Conservation (phyloP, 2,329 filamentous ascomycete species). For the Exophiala calicioides region DNA sequence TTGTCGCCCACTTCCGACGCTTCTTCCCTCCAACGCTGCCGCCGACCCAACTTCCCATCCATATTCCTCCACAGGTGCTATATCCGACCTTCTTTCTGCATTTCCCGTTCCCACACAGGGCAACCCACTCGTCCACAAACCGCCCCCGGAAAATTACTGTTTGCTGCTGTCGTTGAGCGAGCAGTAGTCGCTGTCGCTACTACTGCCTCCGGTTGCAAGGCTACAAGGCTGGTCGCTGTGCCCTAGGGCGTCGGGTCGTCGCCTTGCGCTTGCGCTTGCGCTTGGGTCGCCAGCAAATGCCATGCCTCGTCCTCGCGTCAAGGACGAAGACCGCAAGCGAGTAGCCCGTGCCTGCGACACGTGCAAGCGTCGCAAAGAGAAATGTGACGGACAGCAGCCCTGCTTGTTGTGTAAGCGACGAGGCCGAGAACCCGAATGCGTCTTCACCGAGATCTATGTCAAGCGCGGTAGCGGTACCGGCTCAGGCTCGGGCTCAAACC, state of each 20-base stretch:
- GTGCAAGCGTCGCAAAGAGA: conserved; percentile 48
- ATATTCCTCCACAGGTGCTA: conserved; percentile 19
- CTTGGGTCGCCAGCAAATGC: conserved; percentile 13
- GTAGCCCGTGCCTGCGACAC: conserved; percentile 32
- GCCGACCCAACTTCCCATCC: conserved; percentile 3
- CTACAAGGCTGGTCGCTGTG: conserved; percentile 11
- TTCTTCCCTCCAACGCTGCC: no score
- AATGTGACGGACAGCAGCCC: conserved; percentile 54
- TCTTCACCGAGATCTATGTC: conserved; percentile 38
- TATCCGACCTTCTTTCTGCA: conserved; percentile 17
- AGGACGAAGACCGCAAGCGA: conserved; percentile 32
- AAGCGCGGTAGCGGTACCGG: no score
- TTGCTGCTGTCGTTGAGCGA: no score
- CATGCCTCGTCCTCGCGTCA: conserved; percentile 33
- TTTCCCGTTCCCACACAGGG: conserved; percentile 2
- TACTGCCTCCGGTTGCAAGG: conserved; percentile 1
- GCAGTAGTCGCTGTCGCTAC: background rate
- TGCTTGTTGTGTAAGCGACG: conserved; percentile 52
- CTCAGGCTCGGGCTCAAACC: conserved; percentile 1
- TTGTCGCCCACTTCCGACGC: conserved; percentile 27
- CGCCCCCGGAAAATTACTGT: no score
- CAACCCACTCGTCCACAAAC: conserved; percentile 3
- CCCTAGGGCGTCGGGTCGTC: background rate
- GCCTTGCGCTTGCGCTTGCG: background rate
- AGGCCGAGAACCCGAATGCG: conserved; percentile 45